phyloP scores from a whole-genome alignment of 257 asterid genomes.

The Buddleja alternifolia region DNA sequence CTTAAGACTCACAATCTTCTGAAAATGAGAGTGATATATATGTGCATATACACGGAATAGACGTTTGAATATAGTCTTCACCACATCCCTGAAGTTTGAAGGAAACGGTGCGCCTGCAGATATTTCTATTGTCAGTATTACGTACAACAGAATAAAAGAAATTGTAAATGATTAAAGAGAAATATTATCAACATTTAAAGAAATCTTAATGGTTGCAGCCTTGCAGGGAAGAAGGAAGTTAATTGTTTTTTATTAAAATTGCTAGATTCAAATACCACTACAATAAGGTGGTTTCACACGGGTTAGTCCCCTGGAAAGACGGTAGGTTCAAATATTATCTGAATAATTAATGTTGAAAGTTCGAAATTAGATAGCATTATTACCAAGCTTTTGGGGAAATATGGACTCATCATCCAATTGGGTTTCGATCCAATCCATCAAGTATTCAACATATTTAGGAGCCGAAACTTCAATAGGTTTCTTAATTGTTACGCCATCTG shows the following conservation, averaged over 20 bases:
- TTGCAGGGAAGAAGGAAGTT: too few species aligned
- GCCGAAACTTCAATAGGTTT: slow-evolving; percentile 94
- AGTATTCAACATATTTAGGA: slow-evolving; percentile 54
- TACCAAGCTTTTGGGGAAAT: slow-evolving; percentile 68
- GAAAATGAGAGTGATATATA: slow-evolving; percentile 80
- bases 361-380: slow-evolving; percentile 3
- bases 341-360: not conserved
- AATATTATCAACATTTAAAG: not conserved
- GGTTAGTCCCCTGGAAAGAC: not conserved
- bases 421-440: slow-evolving; percentile 64
- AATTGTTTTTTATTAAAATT: too few species aligned
- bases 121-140: slow-evolving; percentile 28
- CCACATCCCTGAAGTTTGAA: slow-evolving; percentile 73
- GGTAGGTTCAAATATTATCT: not conserved
- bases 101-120: slow-evolving; percentile 87
- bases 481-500: slow-evolving; percentile 88
- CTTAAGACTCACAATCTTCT: slow-evolving; percentile 79
- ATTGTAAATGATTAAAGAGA: not conserved
- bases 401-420: slow-evolving; percentile 58
- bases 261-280: too few species aligned
- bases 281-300: not conserved
- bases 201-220: too few species aligned
- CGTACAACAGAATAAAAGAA: not conserved
- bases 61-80: slow-evolving; percentile 82
- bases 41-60: slow-evolving; percentile 87